phyloP scores from a whole-genome alignment of 1,139 yeast genomes.

The Taphrina deformans region DNA sequence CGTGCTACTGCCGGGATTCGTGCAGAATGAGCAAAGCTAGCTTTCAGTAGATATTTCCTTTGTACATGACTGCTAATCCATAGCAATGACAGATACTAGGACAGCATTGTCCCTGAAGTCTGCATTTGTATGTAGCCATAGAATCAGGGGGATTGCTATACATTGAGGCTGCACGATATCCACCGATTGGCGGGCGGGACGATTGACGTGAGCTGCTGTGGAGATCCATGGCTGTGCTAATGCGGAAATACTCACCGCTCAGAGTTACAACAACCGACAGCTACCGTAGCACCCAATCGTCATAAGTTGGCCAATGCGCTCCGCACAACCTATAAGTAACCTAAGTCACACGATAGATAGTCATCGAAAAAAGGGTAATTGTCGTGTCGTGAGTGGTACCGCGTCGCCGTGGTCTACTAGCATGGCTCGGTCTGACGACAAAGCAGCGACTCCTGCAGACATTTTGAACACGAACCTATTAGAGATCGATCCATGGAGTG shows the following conservation, averaged over 20 bases:
- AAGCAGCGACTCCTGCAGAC: neutral
- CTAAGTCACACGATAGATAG: too few relatives aligned
- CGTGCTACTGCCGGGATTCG: too few relatives aligned
- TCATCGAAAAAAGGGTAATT: too few relatives aligned
- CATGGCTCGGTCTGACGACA: neutral
- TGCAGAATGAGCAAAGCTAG: too few relatives aligned
- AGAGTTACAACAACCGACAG: neutral
- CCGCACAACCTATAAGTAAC: too few relatives aligned
- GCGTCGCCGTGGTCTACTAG: neutral
- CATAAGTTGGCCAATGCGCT: neutral
- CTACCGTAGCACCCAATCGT: neutral
- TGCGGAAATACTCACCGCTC: neutral
- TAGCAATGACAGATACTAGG: too few relatives aligned
- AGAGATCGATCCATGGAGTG: constrained; percentile 1
- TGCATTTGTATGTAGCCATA: too few relatives aligned
- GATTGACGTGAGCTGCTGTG: neutral
- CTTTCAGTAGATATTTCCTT: too few relatives aligned
- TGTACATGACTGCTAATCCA: too few relatives aligned
- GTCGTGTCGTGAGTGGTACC: neutral
- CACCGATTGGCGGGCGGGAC: neutral
- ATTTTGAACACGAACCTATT: neutral
- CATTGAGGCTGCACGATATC: neutral
- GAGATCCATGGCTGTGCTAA: neutral
- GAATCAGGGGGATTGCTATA: too few relatives aligned
- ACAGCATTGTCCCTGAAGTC: too few relatives aligned